Evolutionary conservation across 73 alveolate species (phyloP), one percentile per base, ranked within the genome.

Genomic region (Blepharisma japonicum): DNA sequence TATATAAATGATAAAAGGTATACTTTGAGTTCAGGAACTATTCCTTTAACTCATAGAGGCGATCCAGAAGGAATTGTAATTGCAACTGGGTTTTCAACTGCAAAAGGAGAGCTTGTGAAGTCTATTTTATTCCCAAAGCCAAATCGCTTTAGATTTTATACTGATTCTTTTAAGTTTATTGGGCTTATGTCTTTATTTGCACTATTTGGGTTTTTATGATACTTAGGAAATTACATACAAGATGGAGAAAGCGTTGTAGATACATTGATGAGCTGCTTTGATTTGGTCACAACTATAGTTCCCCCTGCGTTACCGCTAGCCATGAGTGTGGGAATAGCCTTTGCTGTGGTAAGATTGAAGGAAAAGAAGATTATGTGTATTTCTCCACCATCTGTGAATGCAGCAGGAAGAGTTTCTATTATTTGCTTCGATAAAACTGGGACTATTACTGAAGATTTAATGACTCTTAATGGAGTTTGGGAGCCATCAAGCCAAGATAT

Each of bases 361-460:
- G 82, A 83, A 55, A 68, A 77, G 48, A 83, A 85, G 7, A 91
- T 95, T 4, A 86, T 81, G 71, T 95, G 99, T 67, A 95, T 95
- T 39, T 85, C 92, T 53, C 96, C 97, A 54, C 93, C 92, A 56
- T 80, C 95, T 47, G 91, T 95, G 4, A 95, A 95, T 77, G 90
- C 83, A 6, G 90, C 96, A 11, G 99, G 99, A 20, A 90, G 93
- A 79, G 89, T 96, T 20, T 83, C 87, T 27, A 79, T 92, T 46
- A 90, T 94, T 93, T 90, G 91, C 54, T 96, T 96, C 81, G 99
- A 96, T 80, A 96, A 96, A 86, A 96, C 99, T 11, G 99, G 99
- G 0, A 96, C 99, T 46, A 85, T 96, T 56, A 96, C 99, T 6
- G 98, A 94, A 79, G 98, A 96, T 55, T 95, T 93, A 56, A 90